Base-by-base conservation (phyloP, 352 stramenopile species). In the Phytophthora sansomeana region DNA sequence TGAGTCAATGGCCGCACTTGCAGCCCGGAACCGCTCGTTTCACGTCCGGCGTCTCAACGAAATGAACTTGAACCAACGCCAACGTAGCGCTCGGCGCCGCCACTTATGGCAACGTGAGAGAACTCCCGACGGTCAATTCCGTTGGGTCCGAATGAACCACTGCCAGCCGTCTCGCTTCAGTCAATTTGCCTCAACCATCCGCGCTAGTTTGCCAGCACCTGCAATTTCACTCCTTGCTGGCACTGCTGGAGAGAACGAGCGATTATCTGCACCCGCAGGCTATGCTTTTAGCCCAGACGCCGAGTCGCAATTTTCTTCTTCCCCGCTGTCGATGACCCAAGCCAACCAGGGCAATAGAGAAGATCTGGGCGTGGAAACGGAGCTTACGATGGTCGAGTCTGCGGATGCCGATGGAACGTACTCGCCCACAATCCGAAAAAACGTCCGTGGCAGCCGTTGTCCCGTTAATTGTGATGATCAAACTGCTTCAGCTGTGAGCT, bases 21-120 rank as follows among this genome's bases (percentile, higher is more conserved):
- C 77, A 0, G 86, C 84, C 9, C 74, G 84, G 16, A 90, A 90
- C 19, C 77, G 87, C 1, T 91, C 85, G 7, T 92, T 95, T 58
- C 87, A 95, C 56, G 87, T 90, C n/a, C 82, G 85, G 1, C 71
- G 85, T 1, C 70, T 92, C 24, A 93, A 95, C 55, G 84, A 89
- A 28, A 90, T 90, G 79, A 91, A 95, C 51, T 47, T 95, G 28
- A 95, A 84, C 54, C 87, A 93, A 65, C 75, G 85, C 3, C 87
- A 95, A 58, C 79, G 87, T 19, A 85, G 85, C 2, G 87, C 87
- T 5, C 69, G 83, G n/a, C 63, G 87, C 17, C 81, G 87, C 6
- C 87, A 92, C 43, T 65, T 95, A 19, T 95, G 87, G 87, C 84
- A 90, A 58, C 87, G 87, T 3, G 85, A 91, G 51, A 88, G 85